These are phyloP conservation scores for Aspergillus glaucus DNA, from an alignment of 2,329 filamentous ascomycete species.

Conservation along the genomic window DNA sequence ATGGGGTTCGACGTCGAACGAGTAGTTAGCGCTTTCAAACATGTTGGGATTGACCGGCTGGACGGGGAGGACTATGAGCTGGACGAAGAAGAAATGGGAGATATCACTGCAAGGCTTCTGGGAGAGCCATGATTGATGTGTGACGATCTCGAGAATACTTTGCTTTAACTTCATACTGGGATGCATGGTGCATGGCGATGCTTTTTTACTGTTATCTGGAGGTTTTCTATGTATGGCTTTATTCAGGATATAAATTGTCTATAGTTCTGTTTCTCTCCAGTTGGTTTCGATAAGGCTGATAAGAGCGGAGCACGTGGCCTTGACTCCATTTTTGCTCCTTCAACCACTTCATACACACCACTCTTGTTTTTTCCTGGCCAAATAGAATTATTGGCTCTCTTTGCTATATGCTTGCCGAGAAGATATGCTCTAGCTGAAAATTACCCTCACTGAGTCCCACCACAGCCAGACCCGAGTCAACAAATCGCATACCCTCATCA, in stretches of 20 bases:
- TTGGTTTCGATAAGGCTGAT: neutral
- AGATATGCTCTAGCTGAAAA: too few relatives aligned
- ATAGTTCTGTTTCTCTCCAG: neutral
- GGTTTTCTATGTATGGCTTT: neutral
- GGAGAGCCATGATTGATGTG: conserved; percentile 57
- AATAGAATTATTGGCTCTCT: too few relatives aligned
- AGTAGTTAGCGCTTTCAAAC: conserved; percentile 80
- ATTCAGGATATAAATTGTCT: neutral
- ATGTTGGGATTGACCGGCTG: conserved; percentile 72
- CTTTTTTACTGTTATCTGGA: conserved; percentile 4
- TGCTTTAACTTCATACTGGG: neutral
- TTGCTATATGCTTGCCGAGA: too few relatives aligned
- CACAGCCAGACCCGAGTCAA: neutral
- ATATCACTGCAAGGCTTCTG: conserved; percentile 78
- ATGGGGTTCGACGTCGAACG: conserved; percentile 89
- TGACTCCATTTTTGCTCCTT: too few relatives aligned
- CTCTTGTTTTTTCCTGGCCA: too few relatives aligned
- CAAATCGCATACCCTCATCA: conserved; percentile 27
- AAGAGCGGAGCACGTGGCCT: too few relatives aligned
- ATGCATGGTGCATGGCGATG: conserved; percentile 28
- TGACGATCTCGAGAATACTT: conserved; percentile 7
- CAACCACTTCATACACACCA: too few relatives aligned
- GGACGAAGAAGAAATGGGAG: conserved; percentile 85
- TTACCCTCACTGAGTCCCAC: neutral
- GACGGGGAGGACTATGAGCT: conserved; percentile 74